Percentiles rank a stretch among this genome's conserved stretches.
Conservation (phyloP, 2,329 filamentous ascomycete species). For the Alternaria sp. region DNA sequence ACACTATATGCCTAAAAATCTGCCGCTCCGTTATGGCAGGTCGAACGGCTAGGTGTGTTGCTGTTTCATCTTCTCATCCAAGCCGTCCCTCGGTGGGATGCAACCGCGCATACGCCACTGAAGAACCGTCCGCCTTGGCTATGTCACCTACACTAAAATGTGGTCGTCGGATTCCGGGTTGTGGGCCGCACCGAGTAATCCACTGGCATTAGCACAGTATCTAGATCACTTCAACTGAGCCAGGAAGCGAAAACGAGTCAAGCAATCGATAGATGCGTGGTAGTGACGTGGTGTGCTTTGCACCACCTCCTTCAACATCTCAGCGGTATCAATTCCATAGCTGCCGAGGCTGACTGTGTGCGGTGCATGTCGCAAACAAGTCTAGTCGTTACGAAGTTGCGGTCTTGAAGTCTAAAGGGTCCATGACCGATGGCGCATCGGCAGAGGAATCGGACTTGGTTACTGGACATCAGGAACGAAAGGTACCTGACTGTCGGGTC, state of each 20-base stretch:
- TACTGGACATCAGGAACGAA: constrained; percentile 3
- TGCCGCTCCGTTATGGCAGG: background rate
- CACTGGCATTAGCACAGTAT: background rate
- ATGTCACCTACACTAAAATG: background rate
- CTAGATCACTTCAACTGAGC: background rate
- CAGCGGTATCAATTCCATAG: background rate
- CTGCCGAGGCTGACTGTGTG: background rate
- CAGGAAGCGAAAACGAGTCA: background rate
- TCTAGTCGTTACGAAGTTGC: background rate
- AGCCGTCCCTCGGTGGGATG: constrained; percentile 14
- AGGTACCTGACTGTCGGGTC: background rate
- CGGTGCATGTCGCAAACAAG: background rate
- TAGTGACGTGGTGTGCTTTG: background rate
- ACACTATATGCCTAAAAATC: background rate
- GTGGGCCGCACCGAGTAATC: background rate
- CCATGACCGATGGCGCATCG: constrained; percentile 3
- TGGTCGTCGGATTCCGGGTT: constrained; percentile 3
- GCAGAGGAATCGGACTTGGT: constrained; percentile 8
- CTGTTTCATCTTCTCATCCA: constrained; percentile 3
- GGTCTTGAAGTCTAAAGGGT: background rate
- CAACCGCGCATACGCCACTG: constrained; percentile 1
- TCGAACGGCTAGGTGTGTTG: background rate
- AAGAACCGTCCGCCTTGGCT: background rate
- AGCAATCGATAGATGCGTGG: background rate
- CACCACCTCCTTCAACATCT: background rate